Evolutionary conservation across 177 flowering plant genomes (phyloP).

Genomic region (Vitis hybrid): DNA sequence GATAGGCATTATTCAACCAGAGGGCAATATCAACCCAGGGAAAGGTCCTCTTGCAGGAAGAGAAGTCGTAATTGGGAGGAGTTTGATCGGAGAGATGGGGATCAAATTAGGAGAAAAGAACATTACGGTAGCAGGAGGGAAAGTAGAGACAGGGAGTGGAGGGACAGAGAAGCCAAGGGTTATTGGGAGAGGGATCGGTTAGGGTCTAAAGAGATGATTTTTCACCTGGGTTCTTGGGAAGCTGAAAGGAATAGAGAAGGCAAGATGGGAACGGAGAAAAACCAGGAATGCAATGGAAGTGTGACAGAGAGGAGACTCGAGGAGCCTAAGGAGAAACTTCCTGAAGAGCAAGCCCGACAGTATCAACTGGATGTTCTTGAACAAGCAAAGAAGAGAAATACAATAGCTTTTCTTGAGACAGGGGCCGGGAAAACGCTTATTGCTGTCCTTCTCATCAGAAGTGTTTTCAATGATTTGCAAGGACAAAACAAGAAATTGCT

Average conservation of each 20-base stretch:
- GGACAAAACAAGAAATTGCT: constrained; percentile 73
- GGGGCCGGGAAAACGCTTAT: constrained; percentile 99
- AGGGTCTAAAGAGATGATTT: constrained; percentile 64
- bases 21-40: constrained; percentile 22
- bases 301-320: constrained; percentile 45
- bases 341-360: constrained; percentile 80
- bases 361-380: constrained; percentile 97
- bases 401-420: constrained; percentile 97
- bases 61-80: constrained; percentile 56
- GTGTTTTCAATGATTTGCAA: constrained; percentile 54
- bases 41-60: constrained; percentile 42
- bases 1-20: constrained; percentile 29
- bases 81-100: constrained; percentile 47
- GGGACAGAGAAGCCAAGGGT: constrained; percentile 65
- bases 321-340: constrained; percentile 52
- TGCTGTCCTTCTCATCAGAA: constrained; percentile 90
- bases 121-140: constrained; percentile 41
- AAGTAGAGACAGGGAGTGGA: constrained; percentile 50
- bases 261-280: constrained; percentile 34
- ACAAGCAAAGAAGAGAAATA: constrained; percentile 88
- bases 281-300: constrained; percentile 30
- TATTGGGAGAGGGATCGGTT: constrained; percentile 89
- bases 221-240: constrained; percentile 72
- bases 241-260: constrained; percentile 43
- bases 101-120: constrained; percentile 52